Evolutionary conservation across 2,329 filamentous ascomycete species (phyloP), one percentile per base, ranked within the genome.

Genomic region (Hypoxylon sp.): DNA sequence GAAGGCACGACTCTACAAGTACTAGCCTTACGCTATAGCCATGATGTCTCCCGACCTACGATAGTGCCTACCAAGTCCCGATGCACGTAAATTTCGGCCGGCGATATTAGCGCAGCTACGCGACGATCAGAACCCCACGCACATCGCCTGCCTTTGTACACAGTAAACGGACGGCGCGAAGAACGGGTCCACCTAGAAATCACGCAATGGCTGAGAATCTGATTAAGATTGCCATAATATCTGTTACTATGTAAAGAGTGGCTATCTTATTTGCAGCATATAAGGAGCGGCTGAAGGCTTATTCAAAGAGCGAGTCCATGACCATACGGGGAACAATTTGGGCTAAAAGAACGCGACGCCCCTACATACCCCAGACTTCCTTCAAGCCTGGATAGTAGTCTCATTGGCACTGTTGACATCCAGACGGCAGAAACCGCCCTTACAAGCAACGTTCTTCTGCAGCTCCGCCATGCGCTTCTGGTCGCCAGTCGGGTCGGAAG

Each of bases 401-500:
- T 57, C 49, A 25, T 43, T 52, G 38, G 34, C 38, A 28, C 46
- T 41, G 17, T 48, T 49, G 21, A 59, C 25, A 5, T 67, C 53
- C 3, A 71, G 58, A 53, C 68, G 68, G 49, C 82, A 83, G 79
- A 90, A 93, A 2, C 91, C 91, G 46, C 91, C 91, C 43, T 86
- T 80, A 45, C 79, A 79, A 52, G 90, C 89, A 69, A 93, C 86
- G 61, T 88, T 83, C 79, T 89, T 84, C 83, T 93, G 91, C 73
- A 93, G 80, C 72, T 84, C 83, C 2, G 84, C 88, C 89, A 93
- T 93, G 41, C 86, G 85, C 86, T 91, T 91, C 86, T 94, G 91
- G 74, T 94, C 91, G 10, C 89, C 90, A 1, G 80, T 84, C 0
- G 91, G 91, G 77, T 93, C 91, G 45, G 79, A 77, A 0, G 90